Evolutionary conservation across 495 filamentous ascomycete genomes (phyloP).

Genomic region (Echria macrotheca): DNA sequence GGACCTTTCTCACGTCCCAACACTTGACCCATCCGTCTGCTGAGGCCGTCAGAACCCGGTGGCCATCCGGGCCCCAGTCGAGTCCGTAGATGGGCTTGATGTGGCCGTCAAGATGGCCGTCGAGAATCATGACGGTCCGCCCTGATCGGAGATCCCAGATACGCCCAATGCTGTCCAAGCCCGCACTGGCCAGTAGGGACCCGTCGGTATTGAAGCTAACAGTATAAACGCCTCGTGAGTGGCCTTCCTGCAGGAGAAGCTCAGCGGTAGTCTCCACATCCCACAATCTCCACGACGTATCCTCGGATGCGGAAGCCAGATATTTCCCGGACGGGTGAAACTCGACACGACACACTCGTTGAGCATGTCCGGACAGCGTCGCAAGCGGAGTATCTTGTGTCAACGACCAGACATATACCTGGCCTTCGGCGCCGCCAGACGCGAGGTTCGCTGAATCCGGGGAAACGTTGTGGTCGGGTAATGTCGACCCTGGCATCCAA

Average conservation of each 20-base stretch:
- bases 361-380: slow-evolving; percentile 79
- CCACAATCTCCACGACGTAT: slow-evolving; percentile 97
- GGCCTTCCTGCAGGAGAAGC: slow-evolving; percentile 86
- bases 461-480: slow-evolving; percentile 63
- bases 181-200: slow-evolving; percentile 81
- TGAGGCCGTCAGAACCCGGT: slow-evolving; percentile 82
- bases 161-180: slow-evolving; percentile 87
- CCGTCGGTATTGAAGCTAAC: slow-evolving; percentile 87
- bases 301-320: slow-evolving; percentile 87
- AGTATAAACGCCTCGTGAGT: slow-evolving; percentile 85
- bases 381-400: slow-evolving; percentile 74
- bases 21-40: slow-evolving; percentile 95
- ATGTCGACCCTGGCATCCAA: slow-evolving; percentile 82
- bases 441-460: slow-evolving; percentile 75
- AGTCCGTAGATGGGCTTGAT: slow-evolving; percentile 88
- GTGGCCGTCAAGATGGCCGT: slow-evolving; percentile 75
- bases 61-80: slow-evolving; percentile 88
- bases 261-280: slow-evolving; percentile 81
- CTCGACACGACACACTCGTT: slow-evolving; percentile 83
- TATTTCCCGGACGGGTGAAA: slow-evolving; percentile 91
- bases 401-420: slow-evolving; percentile 86
- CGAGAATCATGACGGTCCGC: slow-evolving; percentile 90
- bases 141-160: slow-evolving; percentile 97
- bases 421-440: slow-evolving; percentile 84
- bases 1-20: slow-evolving; percentile 91